Evolutionary conservation across 208 protist species (phyloP).

Genomic region (Jaenimonas drosophilae): DNA sequence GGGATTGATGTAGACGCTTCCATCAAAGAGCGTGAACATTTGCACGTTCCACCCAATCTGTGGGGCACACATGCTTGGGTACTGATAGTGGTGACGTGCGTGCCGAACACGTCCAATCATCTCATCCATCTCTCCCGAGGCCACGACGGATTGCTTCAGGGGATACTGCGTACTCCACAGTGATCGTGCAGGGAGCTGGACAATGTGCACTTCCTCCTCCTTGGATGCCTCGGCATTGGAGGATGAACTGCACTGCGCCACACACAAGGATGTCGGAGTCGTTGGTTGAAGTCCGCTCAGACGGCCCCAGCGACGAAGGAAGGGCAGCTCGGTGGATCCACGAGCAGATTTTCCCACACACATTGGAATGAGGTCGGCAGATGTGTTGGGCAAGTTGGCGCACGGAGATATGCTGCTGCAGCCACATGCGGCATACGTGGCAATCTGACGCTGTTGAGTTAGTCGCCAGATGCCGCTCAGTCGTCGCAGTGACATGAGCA

Average conservation of each 20-base stretch:
- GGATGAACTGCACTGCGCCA: neutral
- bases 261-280: no score
- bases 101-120: conserved; percentile 52
- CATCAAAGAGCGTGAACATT: conserved; percentile 81
- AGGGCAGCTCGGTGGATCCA: neutral
- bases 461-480: no score
- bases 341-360: neutral
- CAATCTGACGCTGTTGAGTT: no score
- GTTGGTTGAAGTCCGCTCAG: neutral
- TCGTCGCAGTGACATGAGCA: no score
- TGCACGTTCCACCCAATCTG: conserved; percentile 88
- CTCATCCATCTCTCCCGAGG: conserved; percentile 37
- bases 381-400: no score
- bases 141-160: conserved; percentile 22
- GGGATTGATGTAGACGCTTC: conserved; percentile 77
- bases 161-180: conserved; percentile 63
- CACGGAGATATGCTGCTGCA: no score
- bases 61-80: conserved; percentile 75
- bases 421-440: no score
- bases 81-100: conserved; percentile 78
- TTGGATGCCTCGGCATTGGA: conserved; percentile 4
- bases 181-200: conserved; percentile 78
- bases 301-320: neutral
- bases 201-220: conserved; percentile 50
- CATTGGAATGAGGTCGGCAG: no score